These are phyloP conservation scores for Penicillium sp. DNA, from an alignment of 2,329 filamentous ascomycete species.

Conservation along the genomic window DNA sequence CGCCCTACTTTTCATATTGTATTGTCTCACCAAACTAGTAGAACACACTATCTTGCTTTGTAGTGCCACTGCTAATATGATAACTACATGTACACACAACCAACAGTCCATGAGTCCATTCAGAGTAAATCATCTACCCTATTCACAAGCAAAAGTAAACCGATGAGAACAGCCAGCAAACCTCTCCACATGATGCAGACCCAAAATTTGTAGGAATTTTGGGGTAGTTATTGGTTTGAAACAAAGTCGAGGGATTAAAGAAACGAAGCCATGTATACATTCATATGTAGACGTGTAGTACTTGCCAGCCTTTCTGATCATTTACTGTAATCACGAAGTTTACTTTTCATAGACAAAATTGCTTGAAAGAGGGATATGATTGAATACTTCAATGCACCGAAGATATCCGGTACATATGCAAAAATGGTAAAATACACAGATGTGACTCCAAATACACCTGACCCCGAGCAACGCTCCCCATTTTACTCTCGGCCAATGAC, in stretches of 20 bases:
- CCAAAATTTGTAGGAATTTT: background rate
- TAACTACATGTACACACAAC: background rate
- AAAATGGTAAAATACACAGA: conserved; percentile 13
- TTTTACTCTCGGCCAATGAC: conserved; percentile 9
- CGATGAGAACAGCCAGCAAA: background rate
- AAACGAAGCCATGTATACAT: background rate
- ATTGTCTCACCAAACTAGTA: background rate
- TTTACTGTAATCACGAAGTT: background rate
- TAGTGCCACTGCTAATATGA: background rate
- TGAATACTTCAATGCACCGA: conserved; percentile 8
- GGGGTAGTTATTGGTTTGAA: background rate
- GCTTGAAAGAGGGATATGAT: conserved; percentile 8
- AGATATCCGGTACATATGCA: conserved; percentile 9
- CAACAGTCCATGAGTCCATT: no score
- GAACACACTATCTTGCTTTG: background rate
- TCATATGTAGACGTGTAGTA: background rate
- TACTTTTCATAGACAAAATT: background rate
- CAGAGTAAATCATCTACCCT: background rate
- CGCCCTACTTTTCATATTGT: background rate
- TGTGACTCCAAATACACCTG: conserved; percentile 24
- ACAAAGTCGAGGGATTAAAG: background rate
- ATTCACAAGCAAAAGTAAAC: background rate
- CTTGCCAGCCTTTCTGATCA: background rate
- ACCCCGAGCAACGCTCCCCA: conserved; percentile 18
- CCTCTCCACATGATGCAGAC: background rate